phyloP scores from a whole-genome alignment of 257 asterid genomes.

The Leptodermis oblonga region DNA sequence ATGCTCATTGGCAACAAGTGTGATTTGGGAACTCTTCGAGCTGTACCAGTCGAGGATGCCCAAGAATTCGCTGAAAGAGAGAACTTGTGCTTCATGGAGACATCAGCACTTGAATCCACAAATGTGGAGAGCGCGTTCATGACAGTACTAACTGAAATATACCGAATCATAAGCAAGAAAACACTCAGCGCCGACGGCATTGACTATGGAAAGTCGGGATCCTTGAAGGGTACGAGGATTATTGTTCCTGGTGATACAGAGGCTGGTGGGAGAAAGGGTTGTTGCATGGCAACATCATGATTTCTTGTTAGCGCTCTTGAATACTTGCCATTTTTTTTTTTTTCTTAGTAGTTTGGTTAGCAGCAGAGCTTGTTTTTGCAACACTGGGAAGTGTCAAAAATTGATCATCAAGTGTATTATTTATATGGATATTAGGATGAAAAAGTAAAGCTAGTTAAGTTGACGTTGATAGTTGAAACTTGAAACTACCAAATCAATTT shows the following conservation, averaged over 20 bases:
- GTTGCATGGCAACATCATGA: conserved; percentile 44
- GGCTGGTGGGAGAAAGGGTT: conserved; percentile 45
- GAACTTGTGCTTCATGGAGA: conserved; percentile 80
- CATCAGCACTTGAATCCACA: conserved; percentile 78
- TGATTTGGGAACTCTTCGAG: conserved; percentile 65
- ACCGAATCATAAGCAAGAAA: conserved; percentile 64
- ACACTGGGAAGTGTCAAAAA: background rate
- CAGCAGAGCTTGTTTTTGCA: conserved; percentile 4
- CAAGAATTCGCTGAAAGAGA: conserved; percentile 88
- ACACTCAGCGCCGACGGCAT: conserved; percentile 38
- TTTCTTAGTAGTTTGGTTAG: conserved; percentile 5
- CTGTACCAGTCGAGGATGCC: conserved; percentile 82
- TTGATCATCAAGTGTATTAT: background rate
- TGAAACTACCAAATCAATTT: no score
- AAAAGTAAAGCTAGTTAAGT: background rate
- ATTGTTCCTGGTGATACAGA: conserved; percentile 49
- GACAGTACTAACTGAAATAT: conserved; percentile 53
- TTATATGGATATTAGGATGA: background rate
- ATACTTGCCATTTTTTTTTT: conserved; percentile 11
- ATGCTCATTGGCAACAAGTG: conserved; percentile 82
- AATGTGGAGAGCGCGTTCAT: conserved; percentile 72
- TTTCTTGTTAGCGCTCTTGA: conserved; percentile 15
- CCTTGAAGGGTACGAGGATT: conserved; percentile 64
- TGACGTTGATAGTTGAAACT: no score
- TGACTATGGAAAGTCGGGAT: conserved; percentile 38